Conservation (phyloP, 331 rosid species). For the Malus hybrid region DNA sequence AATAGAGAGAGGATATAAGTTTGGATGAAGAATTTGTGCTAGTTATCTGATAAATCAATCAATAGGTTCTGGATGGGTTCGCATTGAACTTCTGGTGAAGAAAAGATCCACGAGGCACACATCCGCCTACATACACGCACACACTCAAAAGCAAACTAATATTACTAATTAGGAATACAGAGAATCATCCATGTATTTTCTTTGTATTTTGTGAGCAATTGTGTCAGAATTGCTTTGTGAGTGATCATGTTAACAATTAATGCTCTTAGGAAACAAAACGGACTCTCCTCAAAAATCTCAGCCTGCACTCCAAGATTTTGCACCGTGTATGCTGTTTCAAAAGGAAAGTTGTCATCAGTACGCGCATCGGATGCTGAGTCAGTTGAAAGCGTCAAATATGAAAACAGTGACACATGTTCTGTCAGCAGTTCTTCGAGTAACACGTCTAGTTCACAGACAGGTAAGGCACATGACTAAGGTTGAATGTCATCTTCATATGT, state of each 20-base stretch:
- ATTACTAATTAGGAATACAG: neutral
- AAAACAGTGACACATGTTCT: slow-evolving; percentile 54
- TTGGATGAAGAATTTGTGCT: too few relatives aligned
- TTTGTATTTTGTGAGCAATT: neutral
- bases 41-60: too few relatives aligned
- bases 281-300: slow-evolving; percentile 61
- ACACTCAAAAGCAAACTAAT: neutral
- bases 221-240: neutral
- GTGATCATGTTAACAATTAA: slow-evolving; percentile 11
- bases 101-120: too few relatives aligned
- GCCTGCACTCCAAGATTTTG: slow-evolving; percentile 62
- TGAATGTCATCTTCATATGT: neutral
- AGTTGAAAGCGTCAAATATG: slow-evolving; percentile 36
- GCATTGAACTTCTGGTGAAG: too few relatives aligned
- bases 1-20: too few relatives aligned
- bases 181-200: neutral
- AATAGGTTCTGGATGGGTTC: too few relatives aligned
- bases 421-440: slow-evolving; percentile 40
- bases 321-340: slow-evolving; percentile 66
- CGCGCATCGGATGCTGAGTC: slow-evolving; percentile 46
- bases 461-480: slow-evolving; percentile 29
- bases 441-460: slow-evolving; percentile 52
- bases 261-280: slow-evolving; percentile 55
- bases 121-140: neutral
- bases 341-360: slow-evolving; percentile 64